phyloP scores from a whole-genome alignment of 108 stramenopile species.

The Stephanodiscus minutulus region DNA sequence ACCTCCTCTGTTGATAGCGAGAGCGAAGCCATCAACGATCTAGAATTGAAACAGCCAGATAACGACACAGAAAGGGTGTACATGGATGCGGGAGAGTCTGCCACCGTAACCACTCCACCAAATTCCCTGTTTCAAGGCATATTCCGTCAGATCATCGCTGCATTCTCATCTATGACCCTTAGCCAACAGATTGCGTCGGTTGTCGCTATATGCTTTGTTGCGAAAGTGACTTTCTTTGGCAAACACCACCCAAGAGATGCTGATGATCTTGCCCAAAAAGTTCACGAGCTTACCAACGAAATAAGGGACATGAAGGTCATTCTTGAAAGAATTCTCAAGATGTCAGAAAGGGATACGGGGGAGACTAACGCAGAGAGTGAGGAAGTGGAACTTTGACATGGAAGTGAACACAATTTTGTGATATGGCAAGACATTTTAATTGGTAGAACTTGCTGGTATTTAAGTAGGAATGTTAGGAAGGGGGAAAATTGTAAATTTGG shows the following conservation, averaged over 20 bases:
- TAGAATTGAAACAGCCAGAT: conserved; percentile 15
- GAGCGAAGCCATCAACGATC: background rate
- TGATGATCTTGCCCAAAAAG: conserved; percentile 20
- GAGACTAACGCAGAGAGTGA: background rate
- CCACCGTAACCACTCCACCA: background rate
- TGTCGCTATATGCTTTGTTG: conserved; percentile 11
- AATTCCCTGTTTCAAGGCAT: conserved; percentile 3
- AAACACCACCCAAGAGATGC: background rate
- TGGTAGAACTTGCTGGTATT: no score
- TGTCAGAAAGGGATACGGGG: background rate
- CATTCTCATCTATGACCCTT: conserved; percentile 4
- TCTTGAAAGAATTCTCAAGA: conserved; percentile 19
- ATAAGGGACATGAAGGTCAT: conserved; percentile 25
- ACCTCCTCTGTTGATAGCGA: conserved; percentile 15
- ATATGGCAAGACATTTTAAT: no score
- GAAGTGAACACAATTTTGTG: no score
- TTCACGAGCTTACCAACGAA: conserved; percentile 27
- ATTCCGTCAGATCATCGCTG: conserved; percentile 3
- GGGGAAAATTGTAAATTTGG: no score
- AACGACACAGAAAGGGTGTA: background rate
- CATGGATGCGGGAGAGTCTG: background rate
- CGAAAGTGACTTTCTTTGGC: conserved; percentile 7
- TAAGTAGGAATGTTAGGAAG: no score
- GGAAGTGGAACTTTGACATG: background rate
- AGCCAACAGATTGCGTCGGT: conserved; percentile 5